These are phyloP conservation scores for Globisporangium spiculum DNA, from an alignment of 352 stramenopile species.

Conservation along the genomic window DNA sequence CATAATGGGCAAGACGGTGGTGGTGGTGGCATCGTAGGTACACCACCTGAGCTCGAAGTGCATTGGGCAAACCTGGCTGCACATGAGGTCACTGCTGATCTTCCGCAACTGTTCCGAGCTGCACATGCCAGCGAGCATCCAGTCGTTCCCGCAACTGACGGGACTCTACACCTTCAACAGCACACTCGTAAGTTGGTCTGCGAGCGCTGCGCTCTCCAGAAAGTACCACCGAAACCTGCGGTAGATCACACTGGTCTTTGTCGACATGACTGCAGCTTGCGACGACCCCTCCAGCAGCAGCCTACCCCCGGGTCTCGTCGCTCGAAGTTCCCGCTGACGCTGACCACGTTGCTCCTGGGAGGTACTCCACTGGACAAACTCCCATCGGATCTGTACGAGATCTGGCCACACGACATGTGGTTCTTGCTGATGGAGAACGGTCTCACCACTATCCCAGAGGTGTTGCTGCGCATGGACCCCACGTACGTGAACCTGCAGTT, in stretches of 20 bases:
- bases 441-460: neutral
- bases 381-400: slow-evolving; percentile 17
- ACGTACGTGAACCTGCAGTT: neutral
- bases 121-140: slow-evolving; percentile 8
- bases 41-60: neutral
- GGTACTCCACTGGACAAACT: slow-evolving; percentile 1
- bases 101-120: slow-evolving; percentile 4
- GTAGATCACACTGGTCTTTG: neutral
- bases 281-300: neutral
- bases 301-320: slow-evolving; percentile 4
- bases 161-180: slow-evolving; percentile 4
- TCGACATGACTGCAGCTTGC: neutral
- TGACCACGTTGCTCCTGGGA: neutral
- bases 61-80: neutral
- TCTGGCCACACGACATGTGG: slow-evolving; percentile 4
- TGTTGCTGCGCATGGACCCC: neutral
- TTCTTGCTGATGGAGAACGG: neutral
- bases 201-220: neutral
- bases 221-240: neutral
- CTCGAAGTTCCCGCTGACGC: neutral
- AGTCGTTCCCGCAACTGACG: neutral
- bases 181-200: neutral
- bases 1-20: neutral
- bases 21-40: neutral
- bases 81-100: slow-evolving; percentile 2